Percentiles rank a stretch among this genome's conserved stretches.
Conservation (phyloP, 345 rosid genomes). For the Eutrema yunnanense region DNA sequence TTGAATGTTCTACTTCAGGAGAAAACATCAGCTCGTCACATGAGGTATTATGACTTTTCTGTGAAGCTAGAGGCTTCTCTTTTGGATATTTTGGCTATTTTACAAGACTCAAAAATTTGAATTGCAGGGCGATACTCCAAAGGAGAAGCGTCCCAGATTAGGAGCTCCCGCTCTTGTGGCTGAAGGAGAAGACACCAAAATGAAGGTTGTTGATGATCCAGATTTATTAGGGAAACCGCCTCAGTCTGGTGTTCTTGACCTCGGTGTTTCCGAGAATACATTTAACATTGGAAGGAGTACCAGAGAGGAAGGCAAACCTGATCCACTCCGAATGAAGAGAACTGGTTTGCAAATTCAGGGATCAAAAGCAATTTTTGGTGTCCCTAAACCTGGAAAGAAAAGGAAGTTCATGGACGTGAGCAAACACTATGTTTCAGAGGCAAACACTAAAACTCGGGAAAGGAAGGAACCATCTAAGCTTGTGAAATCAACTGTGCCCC, state of each 20-base stretch:
- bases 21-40: constrained; percentile 34
- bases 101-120: constrained; percentile 5
- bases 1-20: constrained; percentile 58
- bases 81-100: constrained; percentile 2
- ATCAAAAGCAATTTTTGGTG: constrained; percentile 70
- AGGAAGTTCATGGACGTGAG: constrained; percentile 98
- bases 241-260: constrained; percentile 43
- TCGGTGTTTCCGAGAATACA: constrained; percentile 47
- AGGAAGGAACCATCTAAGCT: constrained; percentile 57
- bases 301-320: constrained; percentile 45
- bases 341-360: constrained; percentile 86
- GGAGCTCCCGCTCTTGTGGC: constrained; percentile 38
- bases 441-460: constrained; percentile 38
- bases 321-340: constrained; percentile 50
- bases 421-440: constrained; percentile 71
- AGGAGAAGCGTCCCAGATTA: constrained; percentile 67
- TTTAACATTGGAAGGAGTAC: constrained; percentile 70
- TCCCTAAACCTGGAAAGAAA: constrained; percentile 98
- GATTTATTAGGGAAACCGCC: constrained; percentile 39
- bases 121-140: constrained; percentile 81
- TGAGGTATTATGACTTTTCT: constrained; percentile 41
- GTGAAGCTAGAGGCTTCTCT: constrained; percentile 1
- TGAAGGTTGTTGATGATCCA: constrained; percentile 26
- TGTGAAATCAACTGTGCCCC: constrained; percentile 63
- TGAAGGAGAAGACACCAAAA: constrained; percentile 46